Base-by-base conservation (phyloP, 148 eudicot species). In the Pharnaceum exiguum region DNA sequence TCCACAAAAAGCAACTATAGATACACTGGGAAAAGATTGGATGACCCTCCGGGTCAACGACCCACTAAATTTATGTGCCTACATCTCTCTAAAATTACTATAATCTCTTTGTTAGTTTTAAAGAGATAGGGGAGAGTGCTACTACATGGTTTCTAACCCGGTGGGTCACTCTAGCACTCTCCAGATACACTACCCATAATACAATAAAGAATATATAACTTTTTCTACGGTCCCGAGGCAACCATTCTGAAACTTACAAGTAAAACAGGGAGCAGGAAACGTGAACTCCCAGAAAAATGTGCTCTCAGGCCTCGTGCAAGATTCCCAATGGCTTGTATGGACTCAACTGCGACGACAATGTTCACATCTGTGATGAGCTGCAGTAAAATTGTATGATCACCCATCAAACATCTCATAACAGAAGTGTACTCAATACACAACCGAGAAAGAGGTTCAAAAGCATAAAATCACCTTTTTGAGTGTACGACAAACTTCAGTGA, bases 281-380 rank as follows among this genome's bases (percentile, higher is more conserved):
- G 96, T 27, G 96, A 86, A 45, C 69, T 84, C 58, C 75, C 89
- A n/a, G 96, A 77, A 64, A 94, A 94, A 77, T 86, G 80, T 7
- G 89, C 79, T 67, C 99, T 77, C 71, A 94, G 62, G 40, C 99
- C 99, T 71, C 61, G 75, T 13, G 99, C 95, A 71, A 94, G 95
- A 70, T 94, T 94, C 55, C 96, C 99, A 46, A 94, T 74, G 58
- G 99, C 99, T 77, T 89, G 99, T 60, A 94, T 75, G 55, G 96
- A 89, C 71, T 94, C 99, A 62, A 83, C 96, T 64, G 95, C 76
- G 45, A 94, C 99, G 49, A 96, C 99, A 51, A 94, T 82, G 65
- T 94, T 94, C 18, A 94, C 87, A 75, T 94, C 99, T 65, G 82
- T 89, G 67, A 83, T 75, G 62, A 94, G 89, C 99, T 94, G 95